phyloP scores from a whole-genome alignment of 805 yeast genomes.

The Ogataea ganodermae region DNA sequence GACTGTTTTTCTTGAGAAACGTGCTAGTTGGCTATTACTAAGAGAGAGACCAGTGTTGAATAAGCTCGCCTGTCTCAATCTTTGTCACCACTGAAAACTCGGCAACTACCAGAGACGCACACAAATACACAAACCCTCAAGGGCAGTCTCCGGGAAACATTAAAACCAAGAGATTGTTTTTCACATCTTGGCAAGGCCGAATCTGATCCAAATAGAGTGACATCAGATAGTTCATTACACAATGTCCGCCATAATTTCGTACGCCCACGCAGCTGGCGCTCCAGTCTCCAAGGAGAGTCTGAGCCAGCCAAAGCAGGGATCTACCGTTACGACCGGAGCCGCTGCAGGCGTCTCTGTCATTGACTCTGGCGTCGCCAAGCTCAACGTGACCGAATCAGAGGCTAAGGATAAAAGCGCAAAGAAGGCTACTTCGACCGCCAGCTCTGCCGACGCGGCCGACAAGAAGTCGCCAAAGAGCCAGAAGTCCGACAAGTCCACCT shows the following conservation, averaged over 20 bases:
- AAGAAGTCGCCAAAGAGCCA: background rate
- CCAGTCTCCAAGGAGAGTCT: conserved; percentile 15
- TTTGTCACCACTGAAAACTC: background rate
- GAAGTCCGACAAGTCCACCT: conserved; percentile 9
- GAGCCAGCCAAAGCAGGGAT: conserved; percentile 5
- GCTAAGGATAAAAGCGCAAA: conserved; percentile 6
- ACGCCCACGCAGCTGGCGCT: conserved; percentile 37
- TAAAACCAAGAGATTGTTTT: background rate
- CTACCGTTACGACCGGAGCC: background rate
- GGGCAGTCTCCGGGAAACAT: background rate
- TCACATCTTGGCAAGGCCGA: background rate
- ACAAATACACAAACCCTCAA: background rate
- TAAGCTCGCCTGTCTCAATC: conserved; percentile 3
- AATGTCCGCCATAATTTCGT: conserved; percentile 34
- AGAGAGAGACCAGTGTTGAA: conserved; percentile 1
- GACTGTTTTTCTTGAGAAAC: background rate
- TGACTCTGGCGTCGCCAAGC: conserved; percentile 17
- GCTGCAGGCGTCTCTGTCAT: conserved; percentile 3
- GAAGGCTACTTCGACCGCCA: conserved; percentile 8
- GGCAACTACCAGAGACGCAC: background rate
- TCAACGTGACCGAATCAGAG: conserved; percentile 11
- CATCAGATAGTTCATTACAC: background rate
- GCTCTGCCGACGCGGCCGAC: background rate
- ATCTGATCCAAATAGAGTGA: background rate
- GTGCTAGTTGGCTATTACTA: conserved; percentile 2